Evolutionary conservation across 441 rosid genomes (phyloP), one percentile per base, ranked within the genome.

Genomic region (Gossypium lobatum): DNA sequence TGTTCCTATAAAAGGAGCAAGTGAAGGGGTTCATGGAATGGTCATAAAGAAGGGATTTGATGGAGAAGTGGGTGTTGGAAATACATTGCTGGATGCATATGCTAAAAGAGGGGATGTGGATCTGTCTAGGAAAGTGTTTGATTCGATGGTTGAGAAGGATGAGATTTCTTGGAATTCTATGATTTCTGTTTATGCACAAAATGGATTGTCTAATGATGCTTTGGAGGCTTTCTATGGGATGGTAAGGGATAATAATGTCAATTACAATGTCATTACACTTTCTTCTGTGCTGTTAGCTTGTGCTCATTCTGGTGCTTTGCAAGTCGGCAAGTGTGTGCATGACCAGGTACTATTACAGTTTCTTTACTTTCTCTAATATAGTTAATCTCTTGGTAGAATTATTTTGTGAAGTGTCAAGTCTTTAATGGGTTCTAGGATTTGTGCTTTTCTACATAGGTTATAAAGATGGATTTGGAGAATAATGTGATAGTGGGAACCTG

Each of bases 131-230:
- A 88, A 78, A 70, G 79, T 92, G 83, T 94, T 94, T 84, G 90
- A 88, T 80, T 82, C 78, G 34, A 88, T 91, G 83, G 68, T 63
- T 17, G 87, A 73, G 59, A 92, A 84, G 76, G 97, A 91, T 81
- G 76, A 64, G 8, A 82, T 92, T 80, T 88, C 97, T 11, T 92
- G 90, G 92, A 92, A 92, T 75, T 88, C 93, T 28, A 86, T 94
- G 72, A 91, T 94, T 63, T 78, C 96, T 6, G 85, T 88, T 50
- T 83, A 79, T 81, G 92, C 93, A 45, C 97, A 88, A 80, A 88
- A 80, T 81, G 97, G 97, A 26, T 78, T 89, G 71, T 79, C 91
- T 18, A 67, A 3, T 2, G 92, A 85, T 61, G 93, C 98, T 72
- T 81, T 91, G 73, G 84, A 83, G 61, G 82, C 81, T 74, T 90